These are phyloP conservation scores for Angomonas ambiguus DNA, from an alignment of 208 protist genomes.

Conservation along the genomic window DNA sequence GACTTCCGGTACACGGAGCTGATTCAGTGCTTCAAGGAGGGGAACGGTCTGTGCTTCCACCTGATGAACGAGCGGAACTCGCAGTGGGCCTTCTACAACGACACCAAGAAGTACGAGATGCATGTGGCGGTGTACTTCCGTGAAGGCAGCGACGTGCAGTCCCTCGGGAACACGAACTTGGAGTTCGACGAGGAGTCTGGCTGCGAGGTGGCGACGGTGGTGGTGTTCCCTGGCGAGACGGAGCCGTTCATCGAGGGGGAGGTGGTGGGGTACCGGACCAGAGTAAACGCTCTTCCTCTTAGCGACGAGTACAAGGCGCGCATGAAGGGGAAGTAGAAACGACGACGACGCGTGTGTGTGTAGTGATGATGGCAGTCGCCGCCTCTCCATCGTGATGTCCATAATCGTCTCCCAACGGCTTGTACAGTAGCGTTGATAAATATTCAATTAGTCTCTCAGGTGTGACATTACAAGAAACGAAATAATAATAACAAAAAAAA, in stretches of 20 bases:
- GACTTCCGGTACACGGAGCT: constrained; percentile 66
- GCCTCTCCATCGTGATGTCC: too few relatives aligned
- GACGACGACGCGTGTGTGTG: too few relatives aligned
- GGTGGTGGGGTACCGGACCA: constrained; percentile 75
- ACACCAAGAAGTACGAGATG: constrained; percentile 74
- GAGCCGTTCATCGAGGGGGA: constrained; percentile 80
- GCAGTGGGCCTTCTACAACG: constrained; percentile 76
- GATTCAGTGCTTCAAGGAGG: constrained; percentile 67
- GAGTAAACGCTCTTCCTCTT: constrained; percentile 68
- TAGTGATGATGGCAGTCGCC: too few relatives aligned
- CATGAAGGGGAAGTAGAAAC: constrained; percentile 28
- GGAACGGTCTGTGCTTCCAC: constrained; percentile 68
- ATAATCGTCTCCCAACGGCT: too few relatives aligned
- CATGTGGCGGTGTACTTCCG: constrained; percentile 60
- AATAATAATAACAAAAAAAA: background rate
- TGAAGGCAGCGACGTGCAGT: constrained; percentile 49
- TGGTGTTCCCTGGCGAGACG: constrained; percentile 72
- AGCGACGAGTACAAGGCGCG: constrained; percentile 46
- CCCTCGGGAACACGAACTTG: constrained; percentile 56
- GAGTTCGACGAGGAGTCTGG: background rate
- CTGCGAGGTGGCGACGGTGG: constrained; percentile 49
- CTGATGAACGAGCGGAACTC: constrained; percentile 49
- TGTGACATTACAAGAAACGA: background rate
- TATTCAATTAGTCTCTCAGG: too few relatives aligned
- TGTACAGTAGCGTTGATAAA: too few relatives aligned